Evolutionary conservation across 1,284 basidiomycete species (phyloP), one percentile per base, ranked within the genome.

Genomic region (Vanrija sp.): DNA sequence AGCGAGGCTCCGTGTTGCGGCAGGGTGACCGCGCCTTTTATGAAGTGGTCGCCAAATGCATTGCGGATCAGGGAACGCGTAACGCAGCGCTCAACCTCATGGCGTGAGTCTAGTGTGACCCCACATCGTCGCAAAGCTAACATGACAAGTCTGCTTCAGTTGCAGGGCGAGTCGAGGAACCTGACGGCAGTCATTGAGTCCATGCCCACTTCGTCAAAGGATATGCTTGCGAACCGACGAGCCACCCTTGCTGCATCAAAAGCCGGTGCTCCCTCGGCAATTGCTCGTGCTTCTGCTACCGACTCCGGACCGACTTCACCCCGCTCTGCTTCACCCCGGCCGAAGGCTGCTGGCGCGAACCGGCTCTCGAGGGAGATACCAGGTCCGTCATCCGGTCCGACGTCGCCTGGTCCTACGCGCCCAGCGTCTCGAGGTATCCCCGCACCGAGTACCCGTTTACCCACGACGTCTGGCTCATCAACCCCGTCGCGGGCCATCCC

Each of bases 11-110:
- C 12, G 71, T 75, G 25, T 50, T 75, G 45, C 60, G 71, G 45
- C 67, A 65, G 55, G 70, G 73, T 34, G 72, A 75, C 51, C 49
- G 65, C 43, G 66, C 57, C 2, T 73, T 75, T 62, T 73, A 67
- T 58, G 73, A 75, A 42, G 63, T 68, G 10, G 62, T 77, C 9
- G 67, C 74, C 77, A 96, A 51, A 86, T 92, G 85, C 85, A 71
- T 74, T 63, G 67, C 59, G 25, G 75, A 77, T 57, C 66, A 64
- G 49, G 73, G 71, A 21, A 75, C 72, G 6, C 62, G 73, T 23
- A 71, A 69, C 51, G 69, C 68, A 10, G 75, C 73, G 9, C 58
- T 77, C 42, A 73, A 66, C 25, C 69, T 77, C 25, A 74, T 77
- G 66, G 74, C 72, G 68, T 75, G 56, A 69, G 73, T 68, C 4